Base-by-base conservation (phyloP, 441 rosid species). In the Rhodomyrtus psidioides region DNA sequence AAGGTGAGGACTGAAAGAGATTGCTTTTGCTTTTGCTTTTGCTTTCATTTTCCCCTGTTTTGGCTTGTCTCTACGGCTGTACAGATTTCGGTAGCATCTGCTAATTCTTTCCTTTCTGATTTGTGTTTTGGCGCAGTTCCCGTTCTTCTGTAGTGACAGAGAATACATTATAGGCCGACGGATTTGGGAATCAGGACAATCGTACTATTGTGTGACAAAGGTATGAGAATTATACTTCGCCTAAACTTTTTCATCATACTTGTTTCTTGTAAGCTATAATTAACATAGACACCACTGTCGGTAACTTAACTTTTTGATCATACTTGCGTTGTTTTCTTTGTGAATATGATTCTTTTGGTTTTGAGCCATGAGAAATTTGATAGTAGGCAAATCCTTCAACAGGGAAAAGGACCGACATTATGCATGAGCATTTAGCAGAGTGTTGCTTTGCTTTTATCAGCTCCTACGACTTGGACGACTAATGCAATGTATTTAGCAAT, bases 121-220 rank as follows among this genome's bases (percentile, higher is more conserved):
- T 21, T 10, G 83, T 82, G 84, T 53, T 19, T 34, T 19, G 76
- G 76, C 0, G 9, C 60, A 82, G 84, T 82, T 82, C 23, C 84
- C 84, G 34, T 82, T 82, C 60, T 82, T 82, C 84, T 82, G 84
- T 54, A 82, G 84, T 51, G 60, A 82, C 84, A 82, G 84, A 82
- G 84, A 82, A 39, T 82, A 82, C 44, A 56, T 82, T 30, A 82
- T 82, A 54, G 84, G 59, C 59, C 84, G 84, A 34, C 60, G 84
- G 58, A 82, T 82, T 17, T 82, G 84, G 84, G 60, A 82, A 28
- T 54, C 84, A 17, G 59, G 58, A 56, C 56, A 46, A 17, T 82
- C 84, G 1, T 82, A 82, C 84, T 82, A 54, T 51, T 82, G 84
- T 54, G 84, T 82, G 10, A 82, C 84, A 30, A 82, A 82, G 84